Conservation (phyloP, 2,329 filamentous ascomycete genomes). For the Trichophyton simii region DNA sequence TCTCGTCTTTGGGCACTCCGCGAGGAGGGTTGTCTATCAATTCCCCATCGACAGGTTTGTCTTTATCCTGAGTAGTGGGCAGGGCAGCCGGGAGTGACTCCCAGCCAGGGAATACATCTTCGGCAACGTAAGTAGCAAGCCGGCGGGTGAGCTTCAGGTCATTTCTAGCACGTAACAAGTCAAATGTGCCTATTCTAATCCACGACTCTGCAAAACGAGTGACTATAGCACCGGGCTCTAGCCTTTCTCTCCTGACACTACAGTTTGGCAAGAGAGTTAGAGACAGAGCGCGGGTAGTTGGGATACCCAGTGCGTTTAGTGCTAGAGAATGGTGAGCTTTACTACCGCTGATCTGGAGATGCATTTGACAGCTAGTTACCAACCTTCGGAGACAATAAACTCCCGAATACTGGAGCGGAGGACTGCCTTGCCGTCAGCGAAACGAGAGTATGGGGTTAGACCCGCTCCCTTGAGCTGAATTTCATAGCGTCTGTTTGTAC, state of each 20-base stretch:
- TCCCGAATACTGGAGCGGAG: constrained; percentile 85
- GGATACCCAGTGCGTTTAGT: constrained; percentile 72
- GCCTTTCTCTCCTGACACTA: constrained; percentile 61
- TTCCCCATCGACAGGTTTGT: constrained; percentile 22
- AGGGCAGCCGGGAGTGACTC: constrained; percentile 57
- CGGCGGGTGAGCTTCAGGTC: constrained; percentile 62
- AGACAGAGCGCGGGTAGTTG: constrained; percentile 73
- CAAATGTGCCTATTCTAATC: constrained; percentile 91
- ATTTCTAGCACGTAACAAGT: constrained; percentile 70
- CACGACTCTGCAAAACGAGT: constrained; percentile 81
- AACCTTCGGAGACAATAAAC: constrained; percentile 78
- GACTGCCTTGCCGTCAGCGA: constrained; percentile 91
- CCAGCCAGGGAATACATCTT: constrained; percentile 82
- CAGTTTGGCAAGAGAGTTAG: constrained; percentile 63
- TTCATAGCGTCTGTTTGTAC: constrained; percentile 64
- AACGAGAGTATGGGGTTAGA: constrained; percentile 84
- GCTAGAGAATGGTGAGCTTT: constrained; percentile 20
- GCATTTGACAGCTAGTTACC: not conserved
- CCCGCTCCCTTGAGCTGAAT: constrained; percentile 91
- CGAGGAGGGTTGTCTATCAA: constrained; percentile 34
- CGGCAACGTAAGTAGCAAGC: constrained; percentile 70
- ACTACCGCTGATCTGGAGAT: not conserved
- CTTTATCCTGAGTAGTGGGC: constrained; percentile 27
- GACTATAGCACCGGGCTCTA: constrained; percentile 87
- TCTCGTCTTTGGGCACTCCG: constrained; percentile 43